Conservation (phyloP, 805 yeast species). For the Middelhovenomyces tepae region DNA sequence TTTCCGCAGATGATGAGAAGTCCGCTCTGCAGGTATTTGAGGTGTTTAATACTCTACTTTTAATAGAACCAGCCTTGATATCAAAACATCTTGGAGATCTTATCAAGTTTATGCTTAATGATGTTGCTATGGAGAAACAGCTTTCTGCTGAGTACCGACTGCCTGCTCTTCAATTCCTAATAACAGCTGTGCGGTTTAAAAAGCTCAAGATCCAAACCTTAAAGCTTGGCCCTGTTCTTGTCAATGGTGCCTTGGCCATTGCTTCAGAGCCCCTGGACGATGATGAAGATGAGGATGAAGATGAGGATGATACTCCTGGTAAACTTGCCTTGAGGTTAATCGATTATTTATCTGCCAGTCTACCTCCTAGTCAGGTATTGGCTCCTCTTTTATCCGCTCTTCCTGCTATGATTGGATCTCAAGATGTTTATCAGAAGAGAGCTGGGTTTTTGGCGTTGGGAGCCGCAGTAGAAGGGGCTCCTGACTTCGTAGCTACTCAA, state of each 20-base stretch:
- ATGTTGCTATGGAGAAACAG: conserved; percentile 54
- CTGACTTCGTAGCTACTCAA: conserved; percentile 78
- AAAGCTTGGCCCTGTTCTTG: conserved; percentile 75
- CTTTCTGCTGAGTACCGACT: conserved; percentile 76
- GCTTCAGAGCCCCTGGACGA: conserved; percentile 69
- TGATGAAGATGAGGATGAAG: conserved; percentile 86
- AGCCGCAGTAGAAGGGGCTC: conserved; percentile 84
- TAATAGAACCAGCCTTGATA: conserved; percentile 66
- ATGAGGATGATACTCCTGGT: conserved; percentile 79
- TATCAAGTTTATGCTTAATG: conserved; percentile 56
- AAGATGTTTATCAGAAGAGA: conserved; percentile 73
- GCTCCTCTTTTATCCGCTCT: conserved; percentile 55
- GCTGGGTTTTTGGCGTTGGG: conserved; percentile 79
- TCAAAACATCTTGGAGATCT: conserved; percentile 67
- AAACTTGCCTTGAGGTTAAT: conserved; percentile 72
- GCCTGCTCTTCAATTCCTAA: conserved; percentile 76
- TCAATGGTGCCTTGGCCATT: conserved; percentile 63
- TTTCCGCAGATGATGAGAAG: conserved; percentile 61
- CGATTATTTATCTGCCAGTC: conserved; percentile 66
- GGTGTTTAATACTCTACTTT: conserved; percentile 70
- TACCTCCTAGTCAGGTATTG: conserved; percentile 91
- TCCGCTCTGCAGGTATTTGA: conserved; percentile 70
- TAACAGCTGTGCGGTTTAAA: conserved; percentile 69
- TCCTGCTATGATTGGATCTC: conserved; percentile 35
- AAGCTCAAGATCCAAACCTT: conserved; percentile 70